Evolutionary conservation across 2,329 filamentous ascomycete genomes (phyloP).

Genomic region (Colletotrichum sp.): DNA sequence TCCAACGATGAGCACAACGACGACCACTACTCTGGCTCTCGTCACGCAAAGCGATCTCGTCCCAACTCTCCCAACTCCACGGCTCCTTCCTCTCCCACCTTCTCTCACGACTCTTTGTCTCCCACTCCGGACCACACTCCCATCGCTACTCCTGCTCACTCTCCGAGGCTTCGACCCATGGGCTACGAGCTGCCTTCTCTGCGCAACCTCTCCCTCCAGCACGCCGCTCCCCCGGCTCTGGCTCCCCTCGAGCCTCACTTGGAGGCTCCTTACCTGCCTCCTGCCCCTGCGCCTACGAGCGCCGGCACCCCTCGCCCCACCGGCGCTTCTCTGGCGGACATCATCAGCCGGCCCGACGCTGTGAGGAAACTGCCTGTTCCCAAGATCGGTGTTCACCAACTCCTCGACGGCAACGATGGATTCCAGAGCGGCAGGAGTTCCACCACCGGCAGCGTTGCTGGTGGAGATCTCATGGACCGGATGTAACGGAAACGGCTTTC

Average conservation of each 20-base stretch:
- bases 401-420: conserved; percentile 70
- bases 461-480: conserved; percentile 69
- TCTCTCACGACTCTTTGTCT: conserved; percentile 93
- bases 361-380: conserved; percentile 89
- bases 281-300: conserved; percentile 55
- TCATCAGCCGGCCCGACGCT: conserved; percentile 87
- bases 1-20: conserved; percentile 80
- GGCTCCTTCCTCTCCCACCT: conserved; percentile 92
- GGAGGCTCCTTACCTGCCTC: conserved; percentile 44
- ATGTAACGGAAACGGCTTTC: conserved; percentile 33
- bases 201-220: conserved; percentile 64
- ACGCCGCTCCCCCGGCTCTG: conserved; percentile 59
- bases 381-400: conserved; percentile 87
- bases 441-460: conserved; percentile 77
- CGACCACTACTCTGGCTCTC: conserved; percentile 73
- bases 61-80: conserved; percentile 96
- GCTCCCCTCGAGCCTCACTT: conserved; percentile 64
- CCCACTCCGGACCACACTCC: conserved; percentile 98
- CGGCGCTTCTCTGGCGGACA: conserved; percentile 87
- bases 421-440: conserved; percentile 81
- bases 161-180: conserved; percentile 85
- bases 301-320: conserved; percentile 55
- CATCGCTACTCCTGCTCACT: conserved; percentile 94
- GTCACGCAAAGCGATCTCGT: conserved; percentile 84
- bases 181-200: conserved; percentile 85